Base-by-base conservation (phyloP, 306 rosid species). In the Pachyrhizus erosus region DNA sequence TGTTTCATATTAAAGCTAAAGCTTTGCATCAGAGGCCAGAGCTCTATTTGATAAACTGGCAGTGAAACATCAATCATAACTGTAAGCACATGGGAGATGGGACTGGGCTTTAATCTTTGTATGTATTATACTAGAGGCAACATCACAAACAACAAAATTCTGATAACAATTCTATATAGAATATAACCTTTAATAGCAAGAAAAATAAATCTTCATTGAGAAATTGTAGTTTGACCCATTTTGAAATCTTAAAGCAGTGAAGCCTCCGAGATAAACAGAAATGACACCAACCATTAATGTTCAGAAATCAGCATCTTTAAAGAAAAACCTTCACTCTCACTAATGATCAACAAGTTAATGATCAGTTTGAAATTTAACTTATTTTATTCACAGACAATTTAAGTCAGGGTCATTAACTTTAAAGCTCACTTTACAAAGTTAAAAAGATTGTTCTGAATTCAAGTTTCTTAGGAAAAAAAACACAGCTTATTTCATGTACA, bases 41-140 rank as follows among this genome's bases (percentile, higher is more conserved):
- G 75, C 48, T 66, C 23, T 54, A 48, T 51, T 51, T n/a, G 70
- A 39, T 82, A 51, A 82, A 37, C 49, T 45, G 71, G 73, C 46
- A 71, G 48, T 65, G 60, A 65, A 73, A 62, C 21, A 31, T 1
- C 65, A 46, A 21, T 52, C 24, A 40, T 79, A 58, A 26, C 57
- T 57, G 5, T 40, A 70, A 23, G 17, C 2, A 57, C 7, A 37
- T 1, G 10, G 42, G 42, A 37, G 42, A 37, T 37, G 42, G 42
- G 10, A 37, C 42, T 37, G 42, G 39, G 42, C 10, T 7, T 37
- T 8, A 37, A 23, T 18, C 42, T 9, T 66, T 20, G 26, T 15
- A 65, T 45, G 64, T n/a, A 12, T 24, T 65, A 64, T 0, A 7
- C 43, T 27, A 62, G 45, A 46, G 11, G 45, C 31, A 45, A 61